Evolutionary conservation across 352 stramenopile species (phyloP).

Genomic region (Phytophthora ramorum): DNA sequence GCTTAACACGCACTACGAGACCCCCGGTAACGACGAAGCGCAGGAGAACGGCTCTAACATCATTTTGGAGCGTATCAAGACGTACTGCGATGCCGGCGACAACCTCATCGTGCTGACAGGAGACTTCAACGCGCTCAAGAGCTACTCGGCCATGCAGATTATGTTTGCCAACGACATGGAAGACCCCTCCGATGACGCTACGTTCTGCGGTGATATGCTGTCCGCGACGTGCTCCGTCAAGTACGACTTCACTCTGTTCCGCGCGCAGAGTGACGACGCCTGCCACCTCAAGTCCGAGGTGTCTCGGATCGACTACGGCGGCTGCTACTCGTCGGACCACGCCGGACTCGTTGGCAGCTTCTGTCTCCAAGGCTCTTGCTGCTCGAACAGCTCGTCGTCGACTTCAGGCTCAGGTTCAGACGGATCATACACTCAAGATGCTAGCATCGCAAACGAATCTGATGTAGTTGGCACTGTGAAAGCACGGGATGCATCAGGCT

Average conservation of each 20-base stretch:
- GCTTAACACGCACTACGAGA: conserved; percentile 88
- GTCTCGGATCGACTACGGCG: conserved; percentile 63
- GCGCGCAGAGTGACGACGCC: conserved; percentile 42
- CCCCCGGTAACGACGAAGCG: conserved; percentile 72
- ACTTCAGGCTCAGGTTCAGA: conserved; percentile 5
- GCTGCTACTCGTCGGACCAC: conserved; percentile 83
- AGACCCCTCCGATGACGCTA: conserved; percentile 60
- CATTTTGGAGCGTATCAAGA: conserved; percentile 57
- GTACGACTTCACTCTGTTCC: conserved; percentile 73
- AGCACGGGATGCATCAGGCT: conserved; percentile 19
- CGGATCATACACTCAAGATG: conserved; percentile 2
- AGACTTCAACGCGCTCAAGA: conserved; percentile 77
- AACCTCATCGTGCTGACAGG: conserved; percentile 70
- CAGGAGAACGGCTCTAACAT: conserved; percentile 75
- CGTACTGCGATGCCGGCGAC: conserved; percentile 60
- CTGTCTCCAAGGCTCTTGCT: conserved; percentile 69
- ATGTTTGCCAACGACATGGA: conserved; percentile 55
- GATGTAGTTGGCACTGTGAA: background rate
- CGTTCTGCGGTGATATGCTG: conserved; percentile 78
- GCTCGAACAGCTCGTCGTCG: conserved; percentile 45
- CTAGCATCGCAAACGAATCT: conserved; percentile 23
- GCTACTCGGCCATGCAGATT: conserved; percentile 70
- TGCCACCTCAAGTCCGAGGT: conserved; percentile 68
- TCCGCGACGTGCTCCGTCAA: conserved; percentile 65
- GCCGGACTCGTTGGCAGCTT: conserved; percentile 62